Evolutionary conservation across 495 filamentous ascomycete genomes (phyloP).

Genomic region (Patellaria atrata): DNA sequence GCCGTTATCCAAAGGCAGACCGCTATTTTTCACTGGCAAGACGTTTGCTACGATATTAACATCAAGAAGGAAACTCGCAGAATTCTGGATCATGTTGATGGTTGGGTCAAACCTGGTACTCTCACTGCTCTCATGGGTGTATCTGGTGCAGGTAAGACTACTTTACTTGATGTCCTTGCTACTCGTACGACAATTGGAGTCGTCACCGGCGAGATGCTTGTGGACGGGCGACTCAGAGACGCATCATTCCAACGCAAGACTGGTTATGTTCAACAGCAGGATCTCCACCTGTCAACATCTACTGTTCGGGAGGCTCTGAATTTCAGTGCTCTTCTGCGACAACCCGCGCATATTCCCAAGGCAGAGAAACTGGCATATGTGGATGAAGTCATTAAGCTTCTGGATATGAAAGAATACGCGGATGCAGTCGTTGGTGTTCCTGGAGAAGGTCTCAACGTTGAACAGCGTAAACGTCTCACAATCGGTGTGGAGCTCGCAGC

Average conservation of each 20-base stretch:
- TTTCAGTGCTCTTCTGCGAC: constrained; percentile 74
- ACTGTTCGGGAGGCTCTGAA: constrained; percentile 77
- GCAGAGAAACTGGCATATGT: constrained; percentile 76
- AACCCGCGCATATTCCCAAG: constrained; percentile 52
- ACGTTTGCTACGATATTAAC: constrained; percentile 80
- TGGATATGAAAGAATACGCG: constrained; percentile 78
- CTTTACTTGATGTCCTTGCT: constrained; percentile 57
- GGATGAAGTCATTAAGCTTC: constrained; percentile 76
- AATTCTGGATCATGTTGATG: constrained; percentile 70
- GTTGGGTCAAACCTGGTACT: constrained; percentile 85
- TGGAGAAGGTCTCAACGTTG: constrained; percentile 83
- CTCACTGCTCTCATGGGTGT: constrained; percentile 80
- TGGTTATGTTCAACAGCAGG: constrained; percentile 91
- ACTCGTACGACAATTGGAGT: constrained; percentile 75
- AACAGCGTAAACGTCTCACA: constrained; percentile 77
- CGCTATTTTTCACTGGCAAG: constrained; percentile 72
- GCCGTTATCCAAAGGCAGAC: constrained; percentile 44
- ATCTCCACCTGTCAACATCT: constrained; percentile 73
- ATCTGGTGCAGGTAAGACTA: constrained; percentile 60
- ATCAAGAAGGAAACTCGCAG: constrained; percentile 63
- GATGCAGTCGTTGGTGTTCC: constrained; percentile 80
- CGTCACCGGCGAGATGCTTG: constrained; percentile 71
- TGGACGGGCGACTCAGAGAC: constrained; percentile 63
- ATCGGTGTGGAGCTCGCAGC: constrained; percentile 88
- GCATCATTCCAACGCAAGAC: constrained; percentile 83